phyloP scores from a whole-genome alignment of 805 yeast species.

The Cephaloascus albidus region DNA sequence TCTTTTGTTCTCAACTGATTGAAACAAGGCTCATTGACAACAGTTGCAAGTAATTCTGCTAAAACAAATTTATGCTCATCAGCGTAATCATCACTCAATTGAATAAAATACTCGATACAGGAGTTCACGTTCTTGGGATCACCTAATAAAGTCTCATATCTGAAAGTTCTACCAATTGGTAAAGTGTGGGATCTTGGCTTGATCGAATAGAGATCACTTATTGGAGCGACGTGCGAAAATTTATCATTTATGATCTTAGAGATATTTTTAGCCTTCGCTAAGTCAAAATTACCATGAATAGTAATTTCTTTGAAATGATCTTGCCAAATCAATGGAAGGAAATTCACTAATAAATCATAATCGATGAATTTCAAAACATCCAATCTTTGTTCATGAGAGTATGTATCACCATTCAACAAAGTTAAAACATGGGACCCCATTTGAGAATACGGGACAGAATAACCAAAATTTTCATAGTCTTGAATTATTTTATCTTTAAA shows the following conservation, averaged over 20 bases:
- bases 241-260: constrained; percentile 29
- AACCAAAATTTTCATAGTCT: constrained; percentile 60
- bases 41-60: constrained; percentile 60
- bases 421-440: constrained; percentile 53
- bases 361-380: constrained; percentile 33
- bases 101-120: constrained; percentile 71
- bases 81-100: constrained; percentile 37
- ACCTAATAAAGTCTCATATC: constrained; percentile 40
- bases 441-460: constrained; percentile 70
- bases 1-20: constrained; percentile 86
- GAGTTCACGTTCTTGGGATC: constrained; percentile 75
- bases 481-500: constrained; percentile 56
- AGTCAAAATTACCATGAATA: constrained; percentile 61
- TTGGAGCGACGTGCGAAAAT: constrained; percentile 15
- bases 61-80: constrained; percentile 28
- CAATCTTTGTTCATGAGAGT: constrained; percentile 55
- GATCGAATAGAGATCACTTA: not conserved
- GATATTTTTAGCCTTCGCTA: constrained; percentile 41
- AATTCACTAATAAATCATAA: constrained; percentile 40
- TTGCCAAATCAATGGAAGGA: constrained; percentile 41
- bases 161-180: constrained; percentile 25
- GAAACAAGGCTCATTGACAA: constrained; percentile 82
- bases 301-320: constrained; percentile 66
- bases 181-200: constrained; percentile 26
- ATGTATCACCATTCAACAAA: constrained; percentile 64